phyloP scores from a whole-genome alignment of 2,329 filamentous ascomycete species.

The Falciphora oryzae region DNA sequence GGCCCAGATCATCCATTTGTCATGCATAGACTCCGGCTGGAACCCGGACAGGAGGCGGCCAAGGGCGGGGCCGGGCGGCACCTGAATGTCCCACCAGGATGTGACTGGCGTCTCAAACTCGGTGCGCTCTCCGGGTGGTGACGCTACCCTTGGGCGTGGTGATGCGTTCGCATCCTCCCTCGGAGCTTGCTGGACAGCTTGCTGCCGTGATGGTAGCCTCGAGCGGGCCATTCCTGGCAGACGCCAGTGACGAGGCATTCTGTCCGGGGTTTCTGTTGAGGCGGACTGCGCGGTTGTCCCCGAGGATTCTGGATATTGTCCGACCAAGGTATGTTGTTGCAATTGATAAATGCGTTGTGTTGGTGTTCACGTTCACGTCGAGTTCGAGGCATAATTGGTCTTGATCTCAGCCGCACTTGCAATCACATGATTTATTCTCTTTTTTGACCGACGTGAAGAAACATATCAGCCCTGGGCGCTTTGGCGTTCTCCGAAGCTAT shows the following conservation, averaged over 20 bases:
- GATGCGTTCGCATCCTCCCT: background rate
- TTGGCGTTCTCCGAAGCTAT: background rate
- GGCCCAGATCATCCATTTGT: conserved; percentile 1
- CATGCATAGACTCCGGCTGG: conserved; percentile 3
- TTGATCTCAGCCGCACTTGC: background rate
- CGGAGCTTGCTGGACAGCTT: background rate
- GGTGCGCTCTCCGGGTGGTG: background rate
- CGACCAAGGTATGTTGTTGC: background rate
- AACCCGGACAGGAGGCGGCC: background rate
- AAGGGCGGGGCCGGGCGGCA: background rate
- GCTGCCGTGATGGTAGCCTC: background rate
- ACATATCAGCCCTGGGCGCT: background rate
- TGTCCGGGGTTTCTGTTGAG: background rate
- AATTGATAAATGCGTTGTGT: background rate
- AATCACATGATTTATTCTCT: background rate
- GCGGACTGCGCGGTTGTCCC: too few species aligned
- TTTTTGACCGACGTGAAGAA: background rate
- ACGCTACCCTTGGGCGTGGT: background rate
- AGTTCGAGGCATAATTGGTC: background rate
- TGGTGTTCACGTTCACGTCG: background rate
- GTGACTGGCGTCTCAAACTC: background rate
- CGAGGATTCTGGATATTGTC: background rate
- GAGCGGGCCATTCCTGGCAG: background rate
- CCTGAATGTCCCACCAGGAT: background rate
- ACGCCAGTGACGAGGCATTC: background rate